Evolutionary conservation across 2,329 filamentous ascomycete genomes (phyloP).

Genomic region (Rachicladosporium sp.): DNA sequence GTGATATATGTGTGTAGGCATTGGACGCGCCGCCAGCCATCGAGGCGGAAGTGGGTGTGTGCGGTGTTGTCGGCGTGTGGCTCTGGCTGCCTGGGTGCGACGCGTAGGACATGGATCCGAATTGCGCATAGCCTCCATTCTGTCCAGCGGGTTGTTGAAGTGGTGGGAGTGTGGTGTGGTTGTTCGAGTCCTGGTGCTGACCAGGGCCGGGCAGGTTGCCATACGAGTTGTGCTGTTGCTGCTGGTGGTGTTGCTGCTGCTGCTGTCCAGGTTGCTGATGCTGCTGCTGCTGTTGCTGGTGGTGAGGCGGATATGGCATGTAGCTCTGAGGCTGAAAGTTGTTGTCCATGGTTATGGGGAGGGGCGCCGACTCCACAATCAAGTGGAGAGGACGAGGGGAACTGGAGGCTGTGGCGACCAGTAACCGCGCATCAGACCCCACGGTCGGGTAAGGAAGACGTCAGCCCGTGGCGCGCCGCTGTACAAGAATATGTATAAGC

Average conservation of each 20-base stretch:
- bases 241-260: constrained; percentile 9
- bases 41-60: constrained; percentile 21
- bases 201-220: constrained; percentile 13
- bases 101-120: constrained; percentile 22
- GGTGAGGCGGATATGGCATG: constrained; percentile 13
- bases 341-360: constrained; percentile 12
- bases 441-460: not conserved
- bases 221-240: constrained; percentile 14
- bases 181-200: constrained; percentile 10
- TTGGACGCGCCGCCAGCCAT: constrained; percentile 16
- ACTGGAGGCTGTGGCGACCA: constrained; percentile 8
- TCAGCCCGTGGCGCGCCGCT: too few relatives aligned
- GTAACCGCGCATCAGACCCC: constrained; percentile 6
- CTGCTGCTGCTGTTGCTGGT: constrained; percentile 8
- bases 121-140: constrained; percentile 21
- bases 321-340: constrained; percentile 15
- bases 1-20: constrained; percentile 20
- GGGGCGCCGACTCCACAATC: too few relatives aligned
- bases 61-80: constrained; percentile 22
- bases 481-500: too few relatives aligned
- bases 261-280: too few relatives aligned
- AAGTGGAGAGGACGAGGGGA: constrained; percentile 5
- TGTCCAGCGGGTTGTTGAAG: constrained; percentile 15
- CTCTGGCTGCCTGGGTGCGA: constrained; percentile 18
- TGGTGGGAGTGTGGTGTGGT: constrained; percentile 23